Percentiles rank a stretch among this genome's conserved stretches.
These are phyloP conservation scores for Podochytrium sp. DNA, from an alignment of 192 early-diverging fungal species.

Conservation along the genomic window DNA sequence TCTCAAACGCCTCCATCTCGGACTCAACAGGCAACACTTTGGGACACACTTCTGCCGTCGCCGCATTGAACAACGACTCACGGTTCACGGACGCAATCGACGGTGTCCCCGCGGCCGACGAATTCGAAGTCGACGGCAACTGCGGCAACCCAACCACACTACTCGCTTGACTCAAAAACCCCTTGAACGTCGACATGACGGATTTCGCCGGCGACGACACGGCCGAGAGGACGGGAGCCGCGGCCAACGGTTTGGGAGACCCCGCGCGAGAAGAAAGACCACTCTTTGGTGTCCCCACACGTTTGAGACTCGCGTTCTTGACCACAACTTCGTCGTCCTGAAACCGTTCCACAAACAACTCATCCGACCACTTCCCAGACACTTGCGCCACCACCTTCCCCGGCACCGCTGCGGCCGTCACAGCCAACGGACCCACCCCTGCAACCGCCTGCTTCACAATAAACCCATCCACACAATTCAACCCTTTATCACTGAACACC, in stretches of 20 bases:
- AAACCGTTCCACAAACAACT: slow-evolving; percentile 50
- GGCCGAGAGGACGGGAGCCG: no score
- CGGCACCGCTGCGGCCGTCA: no score
- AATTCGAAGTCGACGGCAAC: not conserved
- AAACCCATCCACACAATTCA: slow-evolving; percentile 65
- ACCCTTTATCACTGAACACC: slow-evolving; percentile 72
- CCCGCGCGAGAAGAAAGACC: no score
- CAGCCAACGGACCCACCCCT: not conserved
- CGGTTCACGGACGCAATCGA: slow-evolving; percentile 49
- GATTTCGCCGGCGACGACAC: not conserved
- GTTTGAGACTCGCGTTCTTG: not conserved
- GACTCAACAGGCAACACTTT: slow-evolving; percentile 58
- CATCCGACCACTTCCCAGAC: slow-evolving; percentile 84
- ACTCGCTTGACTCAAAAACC: not conserved
- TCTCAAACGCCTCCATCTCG: slow-evolving; percentile 83
- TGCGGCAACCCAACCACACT: no score
- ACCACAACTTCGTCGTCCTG: slow-evolving; percentile 50
- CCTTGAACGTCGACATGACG: not conserved
- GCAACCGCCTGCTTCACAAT: slow-evolving; percentile 40
- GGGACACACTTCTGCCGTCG: slow-evolving; percentile 32
- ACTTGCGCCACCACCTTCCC: not conserved
- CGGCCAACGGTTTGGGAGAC: no score
- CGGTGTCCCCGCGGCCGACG: slow-evolving; percentile 21
- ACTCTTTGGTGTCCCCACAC: no score
- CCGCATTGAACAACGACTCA: slow-evolving; percentile 49